These are phyloP conservation scores for Ambrosiella beaveri DNA, from an alignment of 2,329 filamentous ascomycete species.

Conservation along the genomic window DNA sequence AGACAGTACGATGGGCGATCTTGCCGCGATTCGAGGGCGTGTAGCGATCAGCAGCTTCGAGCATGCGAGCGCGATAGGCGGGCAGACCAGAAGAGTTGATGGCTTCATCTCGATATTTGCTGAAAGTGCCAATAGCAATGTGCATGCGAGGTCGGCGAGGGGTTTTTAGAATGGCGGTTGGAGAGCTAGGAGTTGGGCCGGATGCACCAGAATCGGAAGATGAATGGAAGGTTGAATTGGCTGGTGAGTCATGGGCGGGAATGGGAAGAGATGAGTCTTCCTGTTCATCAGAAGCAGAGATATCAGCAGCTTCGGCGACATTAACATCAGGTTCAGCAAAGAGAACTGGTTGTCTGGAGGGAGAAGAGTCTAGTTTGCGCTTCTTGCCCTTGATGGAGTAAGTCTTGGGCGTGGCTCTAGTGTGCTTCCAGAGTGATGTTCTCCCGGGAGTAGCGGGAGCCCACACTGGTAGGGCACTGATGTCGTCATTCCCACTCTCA, in stretches of 20 bases:
- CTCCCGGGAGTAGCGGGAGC: background rate
- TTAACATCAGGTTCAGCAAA: no score
- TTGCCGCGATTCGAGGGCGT: background rate
- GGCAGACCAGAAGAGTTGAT: background rate
- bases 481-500: background rate
- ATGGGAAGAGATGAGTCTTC: background rate
- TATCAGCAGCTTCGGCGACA: no score
- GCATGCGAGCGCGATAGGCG: background rate
- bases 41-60: background rate
- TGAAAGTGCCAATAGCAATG: background rate
- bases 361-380: background rate
- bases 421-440: background rate
- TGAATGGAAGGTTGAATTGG: background rate
- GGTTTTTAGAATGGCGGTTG: background rate
- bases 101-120: background rate
- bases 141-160: background rate
- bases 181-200: background rate
- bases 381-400: constrained; percentile 3
- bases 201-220: background rate
- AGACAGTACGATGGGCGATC: constrained; percentile 15
- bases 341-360: background rate
- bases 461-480: background rate
- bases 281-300: no score
- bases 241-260: background rate
- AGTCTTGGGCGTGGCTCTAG: constrained; percentile 2